Base-by-base conservation (phyloP, 1,284 basidiomycete species). In the Rhodofomes roseus region DNA sequence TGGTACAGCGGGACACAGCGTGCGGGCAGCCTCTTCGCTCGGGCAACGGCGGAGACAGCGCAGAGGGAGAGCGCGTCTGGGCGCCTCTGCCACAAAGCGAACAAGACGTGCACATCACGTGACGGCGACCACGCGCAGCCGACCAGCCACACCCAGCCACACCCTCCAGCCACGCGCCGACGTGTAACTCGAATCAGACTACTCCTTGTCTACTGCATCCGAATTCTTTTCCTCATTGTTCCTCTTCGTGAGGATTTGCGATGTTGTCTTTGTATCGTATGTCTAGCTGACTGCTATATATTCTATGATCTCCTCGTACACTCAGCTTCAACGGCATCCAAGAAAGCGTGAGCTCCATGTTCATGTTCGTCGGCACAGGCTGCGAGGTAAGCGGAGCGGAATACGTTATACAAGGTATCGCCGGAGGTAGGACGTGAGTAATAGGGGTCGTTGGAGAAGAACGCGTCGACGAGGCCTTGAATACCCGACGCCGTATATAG, bases 131-230 rank as follows among this genome's bases (percentile, higher is more conserved):
- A 23, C 54, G 46, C 2, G 16, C 23, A 29, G n/a, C n/a, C n/a
- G n/a, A n/a, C n/a, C n/a, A n/a, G n/a, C n/a, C n/a, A n/a, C n/a
- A n/a, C n/a, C n/a, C n/a, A n/a, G n/a, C n/a, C n/a, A n/a, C n/a
- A n/a, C n/a, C 58, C 60, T 34, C 11, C 11, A 37, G 63, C 60
- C 55, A 61, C 20, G 31, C 25, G 52, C 23, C 22, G 40, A 27
- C 56, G 64, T 65, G 76, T 68, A 79, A 81, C 80, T 80, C 76
- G 77, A 81, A 75, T 81, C 79, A 80, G 79, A 81, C 79, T 81
- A 80, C 73, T 81, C 78, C 77, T 66, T 70, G 71, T 65, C 74
- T 81, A 76, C 76, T 70, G 70, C 56, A 34, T 20, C 18, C 39
- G 27, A 57, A 34, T 5, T 60, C 57, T 57, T 61, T 36, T 50